Conservation (phyloP, 106 monocot genomes). For the Dioscorea zingiberensis region DNA sequence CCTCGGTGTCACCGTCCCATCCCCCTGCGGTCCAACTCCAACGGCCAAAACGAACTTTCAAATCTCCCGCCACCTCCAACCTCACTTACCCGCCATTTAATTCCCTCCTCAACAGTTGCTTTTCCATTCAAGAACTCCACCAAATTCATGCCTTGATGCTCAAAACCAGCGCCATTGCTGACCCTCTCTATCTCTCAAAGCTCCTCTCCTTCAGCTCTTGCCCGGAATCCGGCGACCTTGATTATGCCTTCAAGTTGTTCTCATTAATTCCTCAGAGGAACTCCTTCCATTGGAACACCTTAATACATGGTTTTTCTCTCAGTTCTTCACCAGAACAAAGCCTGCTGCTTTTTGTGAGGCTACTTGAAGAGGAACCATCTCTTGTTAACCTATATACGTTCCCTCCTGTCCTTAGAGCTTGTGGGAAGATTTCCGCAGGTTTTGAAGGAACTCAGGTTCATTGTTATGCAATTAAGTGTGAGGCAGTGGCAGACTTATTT, state of each 20-base stretch:
- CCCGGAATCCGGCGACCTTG: not conserved
- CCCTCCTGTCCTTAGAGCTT: constrained; percentile 45
- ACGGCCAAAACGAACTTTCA: not conserved
- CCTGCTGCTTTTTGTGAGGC: constrained; percentile 6
- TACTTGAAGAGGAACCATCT: constrained; percentile 23
- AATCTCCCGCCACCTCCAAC: not conserved
- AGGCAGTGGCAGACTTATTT: constrained; percentile 18
- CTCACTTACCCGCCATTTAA: not conserved
- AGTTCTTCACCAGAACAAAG: constrained; percentile 14
- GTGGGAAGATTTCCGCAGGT: constrained; percentile 10
- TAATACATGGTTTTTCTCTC: constrained; percentile 15
- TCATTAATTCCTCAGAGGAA: constrained; percentile 11
- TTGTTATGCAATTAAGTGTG: constrained; percentile 23
- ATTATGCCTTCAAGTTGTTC: constrained; percentile 19
- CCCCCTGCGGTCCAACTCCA: not conserved
- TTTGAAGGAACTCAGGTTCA: constrained; percentile 42
- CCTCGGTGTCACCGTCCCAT: too few relatives aligned
- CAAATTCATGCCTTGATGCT: constrained; percentile 34
- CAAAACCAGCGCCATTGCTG: constrained; percentile 20
- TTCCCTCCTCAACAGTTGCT: constrained; percentile 18
- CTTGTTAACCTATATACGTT: constrained; percentile 28
- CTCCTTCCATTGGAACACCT: constrained; percentile 22
- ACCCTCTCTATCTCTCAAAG: constrained; percentile 18
- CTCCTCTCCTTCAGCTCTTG: constrained; percentile 10
- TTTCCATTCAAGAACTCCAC: constrained; percentile 10